Evolutionary conservation across 176 grass and related monocot species (phyloP).

Genomic region (Olyra latifolia): DNA sequence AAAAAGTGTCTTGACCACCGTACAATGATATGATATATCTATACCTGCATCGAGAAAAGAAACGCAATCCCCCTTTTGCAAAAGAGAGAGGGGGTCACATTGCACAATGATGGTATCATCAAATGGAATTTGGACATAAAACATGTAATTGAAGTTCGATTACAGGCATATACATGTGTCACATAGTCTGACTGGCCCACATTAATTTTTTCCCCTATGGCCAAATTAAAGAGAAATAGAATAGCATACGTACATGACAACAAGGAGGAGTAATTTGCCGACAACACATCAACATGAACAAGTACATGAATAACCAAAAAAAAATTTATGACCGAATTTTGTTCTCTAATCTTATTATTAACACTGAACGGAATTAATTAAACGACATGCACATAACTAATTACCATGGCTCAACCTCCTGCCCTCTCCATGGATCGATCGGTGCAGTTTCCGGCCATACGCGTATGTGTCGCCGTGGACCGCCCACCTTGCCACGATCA

Average conservation of each 20-base stretch:
- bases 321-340: neutral
- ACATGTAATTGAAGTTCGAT: constrained; percentile 18
- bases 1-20: neutral
- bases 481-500: constrained; percentile 28
- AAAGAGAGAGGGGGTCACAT: no score
- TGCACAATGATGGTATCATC: neutral
- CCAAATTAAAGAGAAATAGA: neutral
- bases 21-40: neutral
- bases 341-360: constrained; percentile 44
- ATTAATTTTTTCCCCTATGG: constrained; percentile 3
- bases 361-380: constrained; percentile 7
- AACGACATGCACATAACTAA: constrained; percentile 13
- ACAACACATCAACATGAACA: constrained; percentile 6
- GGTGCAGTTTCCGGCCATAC: neutral
- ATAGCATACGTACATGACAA: constrained; percentile 15
- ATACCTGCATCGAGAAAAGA: neutral
- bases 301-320: constrained; percentile 25
- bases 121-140: neutral
- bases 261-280: constrained; percentile 27
- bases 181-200: neutral
- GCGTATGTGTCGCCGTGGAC: no score
- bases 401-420: neutral
- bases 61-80: no score
- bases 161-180: neutral
- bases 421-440: neutral